Conservation (phyloP, 768 basidiomycete genomes). For the Lactarius sanguifluus region DNA sequence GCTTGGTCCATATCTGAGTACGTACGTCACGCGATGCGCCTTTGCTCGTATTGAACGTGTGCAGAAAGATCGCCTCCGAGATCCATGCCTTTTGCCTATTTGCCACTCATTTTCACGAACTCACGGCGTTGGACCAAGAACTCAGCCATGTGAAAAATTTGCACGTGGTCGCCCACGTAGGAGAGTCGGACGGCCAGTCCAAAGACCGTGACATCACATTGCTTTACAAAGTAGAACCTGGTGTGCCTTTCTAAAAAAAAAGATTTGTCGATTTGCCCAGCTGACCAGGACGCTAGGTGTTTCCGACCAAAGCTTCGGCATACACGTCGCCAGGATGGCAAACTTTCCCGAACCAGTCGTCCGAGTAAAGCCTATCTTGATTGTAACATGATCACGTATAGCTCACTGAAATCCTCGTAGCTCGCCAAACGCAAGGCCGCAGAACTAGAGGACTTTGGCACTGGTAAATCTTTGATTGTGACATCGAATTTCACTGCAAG, state of each 20-base stretch:
- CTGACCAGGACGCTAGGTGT: slow-evolving; percentile 54
- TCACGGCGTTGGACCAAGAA: slow-evolving; percentile 88
- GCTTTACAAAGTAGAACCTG: slow-evolving; percentile 73
- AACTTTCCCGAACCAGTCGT: slow-evolving; percentile 96
- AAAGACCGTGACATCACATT: slow-evolving; percentile 77
- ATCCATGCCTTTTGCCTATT: slow-evolving; percentile 95
- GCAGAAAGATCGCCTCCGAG: slow-evolving; percentile 86
- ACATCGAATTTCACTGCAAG: background rate
- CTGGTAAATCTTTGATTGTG: slow-evolving; percentile 37
- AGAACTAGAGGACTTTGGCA: slow-evolving; percentile 83
- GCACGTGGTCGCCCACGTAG: slow-evolving; percentile 93
- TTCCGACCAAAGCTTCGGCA: slow-evolving; percentile 97
- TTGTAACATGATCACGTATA: background rate
- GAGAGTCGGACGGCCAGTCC: slow-evolving; percentile 43
- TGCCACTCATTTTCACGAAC: slow-evolving; percentile 97
- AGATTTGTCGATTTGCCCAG: background rate
- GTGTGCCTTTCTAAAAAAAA: slow-evolving; percentile 42
- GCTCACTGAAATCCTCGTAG: slow-evolving; percentile 39
- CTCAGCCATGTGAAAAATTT: slow-evolving; percentile 87
- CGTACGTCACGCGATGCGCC: slow-evolving; percentile 28
- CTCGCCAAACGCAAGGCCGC: slow-evolving; percentile 91
- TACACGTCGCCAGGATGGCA: slow-evolving; percentile 95
- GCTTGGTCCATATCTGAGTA: slow-evolving; percentile 99
- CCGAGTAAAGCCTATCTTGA: slow-evolving; percentile 50
- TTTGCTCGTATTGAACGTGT: background rate